Evolutionary conservation across 2,329 filamentous ascomycete species (phyloP), one percentile per base, ranked within the genome.

Genomic region (Xylariaceae sp.): DNA sequence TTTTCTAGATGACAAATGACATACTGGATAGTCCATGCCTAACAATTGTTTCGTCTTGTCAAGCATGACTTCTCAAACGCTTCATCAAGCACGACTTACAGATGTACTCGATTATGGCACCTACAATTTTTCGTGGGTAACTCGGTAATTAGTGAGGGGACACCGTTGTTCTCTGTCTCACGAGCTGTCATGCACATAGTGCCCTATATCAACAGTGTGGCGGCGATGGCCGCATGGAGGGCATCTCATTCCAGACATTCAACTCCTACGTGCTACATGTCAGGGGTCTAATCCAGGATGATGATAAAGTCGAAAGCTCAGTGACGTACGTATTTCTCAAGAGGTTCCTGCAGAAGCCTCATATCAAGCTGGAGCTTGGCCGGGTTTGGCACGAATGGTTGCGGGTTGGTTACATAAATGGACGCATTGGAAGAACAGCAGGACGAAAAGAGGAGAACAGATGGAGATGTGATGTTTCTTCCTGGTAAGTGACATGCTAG

Each of bases 301-400:
- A 30, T 30, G 23, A 30, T 4, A 30, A 30, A 30, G 23, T 30
- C 23, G 23, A 30, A 30, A 30, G 23, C 23, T 30, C 23, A 30
- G 23, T 30, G 23, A 42, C 37, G 37, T 42, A 42, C 37, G 9
- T 8, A 42, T 50, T 50, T 55, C 45, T 30, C 47, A 51, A 10
- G 50, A 53, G 56, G 62, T 64, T 62, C 62, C 59, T 64, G 62
- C 62, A 62, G 55, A 51, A 42, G 37, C 11, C 37, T 42, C 37
- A 42, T 9, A 30, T 30, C 23, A 2, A 51, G 56, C 49, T 37
- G 49, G 37, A 44, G 44, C 42, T 42, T 53, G 48, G 47, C 30
- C 56, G 18, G 8, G 42, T 18, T 47, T 52, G 39, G n/a, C 37
- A 58, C 49, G 37, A 55, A 51, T 37, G 59, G 59, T 45, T 51